A percentile compares a stretch with the other conserved stretches of the same genome.
Conservation (phyloP, 2,329 filamentous ascomycete species). For the Microcyclosporella mali region DNA sequence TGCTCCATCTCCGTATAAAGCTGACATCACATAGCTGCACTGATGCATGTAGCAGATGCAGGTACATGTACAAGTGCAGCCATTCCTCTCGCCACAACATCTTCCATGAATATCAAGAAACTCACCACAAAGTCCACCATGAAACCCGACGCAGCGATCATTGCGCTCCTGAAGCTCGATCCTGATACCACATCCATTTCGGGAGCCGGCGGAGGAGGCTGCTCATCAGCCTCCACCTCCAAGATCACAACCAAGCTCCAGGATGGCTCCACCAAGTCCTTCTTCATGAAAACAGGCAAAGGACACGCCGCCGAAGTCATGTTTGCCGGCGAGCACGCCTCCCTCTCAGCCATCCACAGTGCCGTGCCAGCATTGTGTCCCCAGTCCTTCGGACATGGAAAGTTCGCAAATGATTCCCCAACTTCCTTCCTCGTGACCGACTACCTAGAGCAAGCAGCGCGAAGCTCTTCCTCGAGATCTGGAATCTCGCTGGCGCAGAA, state of each 20-base stretch:
- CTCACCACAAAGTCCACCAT: slow-evolving; percentile 24
- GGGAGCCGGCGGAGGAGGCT: slow-evolving; percentile 60
- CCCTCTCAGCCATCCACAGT: slow-evolving; percentile 72
- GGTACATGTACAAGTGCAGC: background rate
- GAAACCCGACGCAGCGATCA: slow-evolving; percentile 58
- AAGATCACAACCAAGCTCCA: slow-evolving; percentile 47
- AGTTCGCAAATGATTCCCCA: slow-evolving; percentile 43
- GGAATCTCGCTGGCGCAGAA: slow-evolving; percentile 63
- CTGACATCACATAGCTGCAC: slow-evolving; percentile 1
- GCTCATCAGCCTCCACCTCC: slow-evolving; percentile 57
- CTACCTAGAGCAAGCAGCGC: slow-evolving; percentile 62
- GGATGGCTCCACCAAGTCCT: slow-evolving; percentile 49
- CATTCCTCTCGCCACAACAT: background rate
- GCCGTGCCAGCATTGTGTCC: slow-evolving; percentile 71
- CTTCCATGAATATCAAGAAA: slow-evolving; percentile 7
- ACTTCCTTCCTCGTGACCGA: slow-evolving; percentile 62
- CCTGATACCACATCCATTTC: slow-evolving; percentile 50
- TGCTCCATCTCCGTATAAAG: background rate
- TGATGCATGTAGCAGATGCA: background rate
- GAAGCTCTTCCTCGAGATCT: slow-evolving; percentile 19
- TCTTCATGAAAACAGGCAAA: slow-evolving; percentile 66
- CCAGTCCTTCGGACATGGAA: slow-evolving; percentile 65
- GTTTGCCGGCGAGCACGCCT: slow-evolving; percentile 75
- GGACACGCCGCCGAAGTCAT: slow-evolving; percentile 58
- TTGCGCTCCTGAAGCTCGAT: slow-evolving; percentile 55